Percentiles rank a stretch among this genome's conserved stretches.
Evolutionary conservation across 331 rosid genomes (phyloP).

Genomic region (Malus hybrid): DNA sequence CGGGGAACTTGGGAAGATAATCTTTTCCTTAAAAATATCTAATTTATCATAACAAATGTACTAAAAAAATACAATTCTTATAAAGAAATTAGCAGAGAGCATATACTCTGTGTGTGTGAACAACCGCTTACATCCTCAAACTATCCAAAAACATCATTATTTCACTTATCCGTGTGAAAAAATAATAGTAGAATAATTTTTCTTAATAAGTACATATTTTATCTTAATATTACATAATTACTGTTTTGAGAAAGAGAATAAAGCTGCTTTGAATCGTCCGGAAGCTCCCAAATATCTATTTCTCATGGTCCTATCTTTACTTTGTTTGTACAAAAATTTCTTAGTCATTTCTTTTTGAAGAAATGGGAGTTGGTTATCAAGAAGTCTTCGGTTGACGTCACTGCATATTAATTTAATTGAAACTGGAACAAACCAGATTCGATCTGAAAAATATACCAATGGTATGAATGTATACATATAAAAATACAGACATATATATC

Average conservation of each 20-base stretch:
- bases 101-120: too few relatives aligned
- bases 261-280: background rate
- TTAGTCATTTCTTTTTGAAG: slow-evolving; percentile 20
- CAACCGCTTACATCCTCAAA: too few relatives aligned
- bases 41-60: too few relatives aligned
- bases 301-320: background rate
- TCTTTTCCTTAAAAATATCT: background rate
- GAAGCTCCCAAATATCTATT: background rate
- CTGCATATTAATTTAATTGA: background rate
- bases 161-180: too few relatives aligned
- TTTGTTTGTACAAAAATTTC: background rate
- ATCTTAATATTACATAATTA: too few relatives aligned
- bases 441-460: background rate
- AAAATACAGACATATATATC: background rate
- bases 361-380: slow-evolving; percentile 7
- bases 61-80: background rate
- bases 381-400: slow-evolving; percentile 4
- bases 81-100: background rate
- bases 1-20: background rate
- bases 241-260: background rate
- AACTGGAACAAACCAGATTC: background rate
- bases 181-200: too few relatives aligned
- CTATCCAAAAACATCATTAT: too few relatives aligned
- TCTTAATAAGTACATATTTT: too few relatives aligned
- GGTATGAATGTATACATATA: background rate